These are phyloP conservation scores for Glarea lozoyensis DNA, from an alignment of 495 filamentous ascomycete genomes.

Conservation along the genomic window DNA sequence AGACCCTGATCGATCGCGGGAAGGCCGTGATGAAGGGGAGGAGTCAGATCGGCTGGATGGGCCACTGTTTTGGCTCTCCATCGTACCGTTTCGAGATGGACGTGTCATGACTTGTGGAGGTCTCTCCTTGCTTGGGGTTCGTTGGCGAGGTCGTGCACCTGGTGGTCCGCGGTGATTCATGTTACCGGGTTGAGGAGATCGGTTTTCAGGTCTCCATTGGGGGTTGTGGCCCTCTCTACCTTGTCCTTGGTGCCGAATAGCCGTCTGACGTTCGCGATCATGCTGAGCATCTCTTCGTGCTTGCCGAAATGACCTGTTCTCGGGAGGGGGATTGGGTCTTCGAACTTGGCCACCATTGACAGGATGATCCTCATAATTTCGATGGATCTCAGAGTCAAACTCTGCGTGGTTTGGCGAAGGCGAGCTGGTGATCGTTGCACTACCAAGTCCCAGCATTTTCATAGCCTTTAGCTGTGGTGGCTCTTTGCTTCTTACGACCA, in stretches of 20 bases:
- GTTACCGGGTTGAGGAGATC: constrained; percentile 11
- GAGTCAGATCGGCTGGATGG: constrained; percentile 16
- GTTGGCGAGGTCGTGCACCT: constrained; percentile 18
- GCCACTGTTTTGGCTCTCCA: constrained; percentile 18
- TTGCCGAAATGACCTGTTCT: constrained; percentile 36
- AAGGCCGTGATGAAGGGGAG: constrained; percentile 33
- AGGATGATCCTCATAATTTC: constrained; percentile 36
- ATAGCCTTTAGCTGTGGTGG: constrained; percentile 50
- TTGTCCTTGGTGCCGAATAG: constrained; percentile 14
- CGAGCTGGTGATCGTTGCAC: constrained; percentile 40
- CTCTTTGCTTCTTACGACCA: constrained; percentile 34
- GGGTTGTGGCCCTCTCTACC: constrained; percentile 8
- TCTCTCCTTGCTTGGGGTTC: constrained; percentile 35
- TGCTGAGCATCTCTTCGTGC: constrained; percentile 42
- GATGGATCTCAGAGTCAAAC: constrained; percentile 33
- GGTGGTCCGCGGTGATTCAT: constrained; percentile 22
- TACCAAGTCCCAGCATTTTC: constrained; percentile 63
- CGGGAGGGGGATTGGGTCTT: constrained; percentile 16
- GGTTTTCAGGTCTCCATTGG: constrained; percentile 17
- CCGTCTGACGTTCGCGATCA: constrained; percentile 32
- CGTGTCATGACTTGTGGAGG: constrained; percentile 34
- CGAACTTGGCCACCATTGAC: constrained; percentile 28
- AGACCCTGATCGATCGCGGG: constrained; percentile 53
- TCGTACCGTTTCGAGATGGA: constrained; percentile 31
- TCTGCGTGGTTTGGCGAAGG: constrained; percentile 32